Evolutionary conservation across 106 monocot genomes (phyloP).

Genomic region (Triglochin maritima): DNA sequence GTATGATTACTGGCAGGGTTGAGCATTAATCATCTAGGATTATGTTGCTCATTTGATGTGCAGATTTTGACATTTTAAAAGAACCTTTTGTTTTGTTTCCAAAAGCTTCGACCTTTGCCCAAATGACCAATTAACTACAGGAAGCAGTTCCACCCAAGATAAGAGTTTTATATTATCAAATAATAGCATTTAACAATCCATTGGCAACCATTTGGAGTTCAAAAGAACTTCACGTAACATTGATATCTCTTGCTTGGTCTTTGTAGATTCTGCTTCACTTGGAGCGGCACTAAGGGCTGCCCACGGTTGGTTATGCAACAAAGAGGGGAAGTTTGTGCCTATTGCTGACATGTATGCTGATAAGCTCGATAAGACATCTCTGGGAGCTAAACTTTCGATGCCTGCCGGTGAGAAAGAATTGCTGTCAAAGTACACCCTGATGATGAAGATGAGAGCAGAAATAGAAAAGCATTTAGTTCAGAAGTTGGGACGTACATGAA

Average conservation of each 20-base stretch:
- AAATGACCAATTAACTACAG: no score
- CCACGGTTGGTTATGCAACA: constrained; percentile 90
- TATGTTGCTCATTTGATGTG: no score
- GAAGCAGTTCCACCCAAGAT: no score
- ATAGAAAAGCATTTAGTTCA: constrained; percentile 65
- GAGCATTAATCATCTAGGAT: no score
- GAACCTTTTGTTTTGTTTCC: no score
- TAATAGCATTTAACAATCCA: no score
- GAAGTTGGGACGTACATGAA: constrained; percentile 37
- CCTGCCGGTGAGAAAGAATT: constrained; percentile 54
- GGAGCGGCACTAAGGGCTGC: constrained; percentile 93
- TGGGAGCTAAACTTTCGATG: constrained; percentile 52
- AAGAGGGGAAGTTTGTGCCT: constrained; percentile 64
- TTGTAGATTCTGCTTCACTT: constrained; percentile 86
- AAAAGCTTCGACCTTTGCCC: no score
- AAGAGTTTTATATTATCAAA: no score
- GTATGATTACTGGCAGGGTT: no score
- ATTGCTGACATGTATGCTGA: constrained; percentile 51
- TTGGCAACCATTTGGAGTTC: background rate
- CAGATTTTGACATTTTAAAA: no score
- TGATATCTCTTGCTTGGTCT: no score
- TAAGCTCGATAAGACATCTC: constrained; percentile 50
- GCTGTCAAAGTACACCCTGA: constrained; percentile 36
- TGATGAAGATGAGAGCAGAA: constrained; percentile 74
- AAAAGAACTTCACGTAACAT: no score